Conservation (phyloP, 1,139 yeast genomes). For the Debaryomyces sp. region DNA sequence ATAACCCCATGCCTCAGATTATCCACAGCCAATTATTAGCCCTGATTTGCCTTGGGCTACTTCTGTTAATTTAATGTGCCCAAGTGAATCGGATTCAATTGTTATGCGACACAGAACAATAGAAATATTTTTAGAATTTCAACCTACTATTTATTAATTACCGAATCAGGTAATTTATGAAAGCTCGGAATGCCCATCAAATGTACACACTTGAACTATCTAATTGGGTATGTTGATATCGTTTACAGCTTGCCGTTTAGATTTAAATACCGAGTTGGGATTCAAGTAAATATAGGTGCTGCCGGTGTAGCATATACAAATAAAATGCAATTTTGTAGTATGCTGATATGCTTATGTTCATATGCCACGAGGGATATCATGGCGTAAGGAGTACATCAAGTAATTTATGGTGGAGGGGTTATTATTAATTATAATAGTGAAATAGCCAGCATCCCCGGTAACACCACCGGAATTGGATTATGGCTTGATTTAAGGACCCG, state of each 20-base stretch:
- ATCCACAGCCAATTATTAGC: background rate
- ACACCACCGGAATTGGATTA: conserved; percentile 3
- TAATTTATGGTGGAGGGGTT: background rate
- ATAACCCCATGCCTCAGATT: background rate
- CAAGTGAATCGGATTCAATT: background rate
- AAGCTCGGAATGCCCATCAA: conserved; percentile 2
- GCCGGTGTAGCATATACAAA: background rate
- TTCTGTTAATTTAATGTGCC: background rate
- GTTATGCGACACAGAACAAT: background rate
- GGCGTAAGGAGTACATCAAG: background rate
- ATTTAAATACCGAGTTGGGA: background rate
- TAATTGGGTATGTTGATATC: conserved; percentile 1
- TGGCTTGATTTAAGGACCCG: conserved; percentile 5
- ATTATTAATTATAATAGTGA: background rate
- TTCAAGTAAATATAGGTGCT: background rate
- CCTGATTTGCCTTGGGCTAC: background rate
- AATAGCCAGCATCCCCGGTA: conserved; percentile 3
- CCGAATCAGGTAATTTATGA: background rate
- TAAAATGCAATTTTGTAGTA: background rate
- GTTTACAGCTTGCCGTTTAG: background rate
- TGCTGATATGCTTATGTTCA: background rate
- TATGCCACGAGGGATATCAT: background rate
- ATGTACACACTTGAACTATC: conserved; percentile 3
- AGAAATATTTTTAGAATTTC: conserved; percentile 5
- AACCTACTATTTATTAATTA: conserved; percentile 2